Evolutionary conservation across 2,329 filamentous ascomycete species (phyloP).

Genomic region (Fusarium dlaminii): DNA sequence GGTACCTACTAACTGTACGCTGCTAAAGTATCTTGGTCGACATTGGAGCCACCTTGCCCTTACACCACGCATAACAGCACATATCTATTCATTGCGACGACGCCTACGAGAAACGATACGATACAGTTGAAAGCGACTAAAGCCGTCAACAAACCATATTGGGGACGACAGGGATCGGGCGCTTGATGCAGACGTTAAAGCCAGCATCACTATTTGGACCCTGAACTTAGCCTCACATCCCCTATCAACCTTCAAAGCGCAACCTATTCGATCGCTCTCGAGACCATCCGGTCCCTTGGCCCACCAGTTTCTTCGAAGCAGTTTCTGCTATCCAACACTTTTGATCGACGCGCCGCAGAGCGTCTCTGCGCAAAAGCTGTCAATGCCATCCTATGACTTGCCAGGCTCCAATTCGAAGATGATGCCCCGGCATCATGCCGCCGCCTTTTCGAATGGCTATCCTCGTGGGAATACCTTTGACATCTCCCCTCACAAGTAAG

Average conservation of each 20-base stretch:
- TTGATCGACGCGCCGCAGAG: constrained; percentile 30
- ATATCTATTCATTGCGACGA: constrained; percentile 7
- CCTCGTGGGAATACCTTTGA: constrained; percentile 81
- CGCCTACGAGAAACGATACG: constrained; percentile 8
- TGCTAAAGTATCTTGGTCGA: constrained; percentile 19
- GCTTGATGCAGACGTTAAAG: neutral
- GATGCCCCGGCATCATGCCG: constrained; percentile 84
- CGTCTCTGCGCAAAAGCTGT: constrained; percentile 31
- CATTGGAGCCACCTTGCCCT: constrained; percentile 35
- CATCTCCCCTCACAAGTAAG: constrained; percentile 88
- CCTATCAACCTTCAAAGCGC: constrained; percentile 15
- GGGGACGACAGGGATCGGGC: neutral
- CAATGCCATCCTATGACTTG: constrained; percentile 47
- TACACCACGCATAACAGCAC: constrained; percentile 7
- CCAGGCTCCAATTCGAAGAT: constrained; percentile 61
- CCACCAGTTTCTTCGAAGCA: neutral
- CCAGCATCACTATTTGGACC: constrained; percentile 6
- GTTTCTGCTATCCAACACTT: neutral
- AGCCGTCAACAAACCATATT: neutral
- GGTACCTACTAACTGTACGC: neutral
- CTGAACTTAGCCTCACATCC: constrained; percentile 6
- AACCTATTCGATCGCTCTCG: neutral
- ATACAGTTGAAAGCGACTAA: neutral
- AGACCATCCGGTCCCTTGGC: neutral
- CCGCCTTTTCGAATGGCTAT: constrained; percentile 85